Percentiles rank a stretch among this genome's conserved stretches.
Evolutionary conservation across 176 grass and related monocot species (phyloP).

Genomic region (Carex myosuroides): DNA sequence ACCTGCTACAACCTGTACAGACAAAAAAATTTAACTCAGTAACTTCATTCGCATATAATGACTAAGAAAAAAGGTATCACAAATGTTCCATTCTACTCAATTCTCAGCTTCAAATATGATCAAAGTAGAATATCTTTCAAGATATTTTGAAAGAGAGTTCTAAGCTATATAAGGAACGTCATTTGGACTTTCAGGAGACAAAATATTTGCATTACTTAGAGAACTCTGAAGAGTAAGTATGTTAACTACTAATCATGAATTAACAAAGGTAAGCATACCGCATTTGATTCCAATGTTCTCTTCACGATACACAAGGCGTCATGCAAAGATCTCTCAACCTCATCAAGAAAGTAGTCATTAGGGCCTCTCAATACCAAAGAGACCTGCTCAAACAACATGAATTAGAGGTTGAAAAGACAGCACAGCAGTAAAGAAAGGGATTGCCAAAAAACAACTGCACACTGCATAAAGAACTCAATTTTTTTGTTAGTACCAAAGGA

Average conservation of each 20-base stretch:
- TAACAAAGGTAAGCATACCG: constrained; percentile 29
- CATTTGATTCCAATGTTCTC: constrained; percentile 81
- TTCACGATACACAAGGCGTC: constrained; percentile 85
- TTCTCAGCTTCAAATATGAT: not conserved
- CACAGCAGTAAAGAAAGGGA: not conserved
- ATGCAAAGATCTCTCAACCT: constrained; percentile 81
- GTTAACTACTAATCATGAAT: not conserved
- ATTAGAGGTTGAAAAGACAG: not conserved
- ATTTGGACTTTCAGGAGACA: not conserved
- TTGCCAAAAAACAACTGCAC: not conserved
- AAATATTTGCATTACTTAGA: not conserved
- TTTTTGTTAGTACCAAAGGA: not conserved
- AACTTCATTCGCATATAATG: not conserved
- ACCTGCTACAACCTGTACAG: constrained; percentile 73
- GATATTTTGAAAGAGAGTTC: too few relatives aligned
- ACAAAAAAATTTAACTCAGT: not conserved
- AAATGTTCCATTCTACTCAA: not conserved
- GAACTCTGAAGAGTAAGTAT: not conserved
- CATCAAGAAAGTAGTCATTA: constrained; percentile 92
- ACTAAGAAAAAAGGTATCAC: not conserved
- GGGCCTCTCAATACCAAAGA: constrained; percentile 89
- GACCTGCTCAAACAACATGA: constrained; percentile 36
- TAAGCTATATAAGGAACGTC: not conserved
- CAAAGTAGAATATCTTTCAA: too few relatives aligned
- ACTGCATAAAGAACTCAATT: not conserved